A percentile compares a stretch with the other conserved stretches of the same genome.
Conservation (phyloP, 768 basidiomycete genomes). For the Boletus reticulatus region DNA sequence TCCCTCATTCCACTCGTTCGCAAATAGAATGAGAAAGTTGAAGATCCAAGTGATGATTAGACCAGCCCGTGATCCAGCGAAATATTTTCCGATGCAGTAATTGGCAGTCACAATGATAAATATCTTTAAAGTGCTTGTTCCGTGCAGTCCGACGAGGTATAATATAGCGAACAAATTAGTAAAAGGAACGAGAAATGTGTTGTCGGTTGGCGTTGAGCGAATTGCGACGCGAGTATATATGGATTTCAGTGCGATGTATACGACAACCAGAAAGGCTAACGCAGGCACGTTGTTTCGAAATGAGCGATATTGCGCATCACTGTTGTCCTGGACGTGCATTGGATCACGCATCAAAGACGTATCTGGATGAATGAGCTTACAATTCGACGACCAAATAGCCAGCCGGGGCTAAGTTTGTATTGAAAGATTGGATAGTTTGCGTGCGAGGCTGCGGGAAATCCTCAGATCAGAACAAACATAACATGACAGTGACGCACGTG, state of each 20-base stretch:
- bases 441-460: constrained; percentile 55
- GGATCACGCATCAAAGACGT: neutral
- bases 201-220: constrained; percentile 25
- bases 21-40: constrained; percentile 70
- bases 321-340: constrained; percentile 69
- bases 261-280: constrained; percentile 45
- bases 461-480: neutral
- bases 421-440: constrained; percentile 69
- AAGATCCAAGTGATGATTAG: constrained; percentile 72
- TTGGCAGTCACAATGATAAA: constrained; percentile 67
- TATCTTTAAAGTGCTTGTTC: constrained; percentile 77
- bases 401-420: constrained; percentile 61
- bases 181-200: constrained; percentile 50
- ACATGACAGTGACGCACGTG: constrained; percentile 48
- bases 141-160: constrained; percentile 76
- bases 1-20: constrained; percentile 73
- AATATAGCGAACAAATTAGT: constrained; percentile 57
- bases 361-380: constrained; percentile 46
- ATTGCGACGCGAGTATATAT: constrained; percentile 39
- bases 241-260: constrained; percentile 58
- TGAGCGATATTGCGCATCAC: constrained; percentile 85
- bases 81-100: constrained; percentile 56
- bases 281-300: constrained; percentile 80
- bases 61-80: constrained; percentile 40
- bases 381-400: constrained; percentile 77